phyloP scores from a whole-genome alignment of 75 land plant genomes.

The Picea sitchensis region DNA sequence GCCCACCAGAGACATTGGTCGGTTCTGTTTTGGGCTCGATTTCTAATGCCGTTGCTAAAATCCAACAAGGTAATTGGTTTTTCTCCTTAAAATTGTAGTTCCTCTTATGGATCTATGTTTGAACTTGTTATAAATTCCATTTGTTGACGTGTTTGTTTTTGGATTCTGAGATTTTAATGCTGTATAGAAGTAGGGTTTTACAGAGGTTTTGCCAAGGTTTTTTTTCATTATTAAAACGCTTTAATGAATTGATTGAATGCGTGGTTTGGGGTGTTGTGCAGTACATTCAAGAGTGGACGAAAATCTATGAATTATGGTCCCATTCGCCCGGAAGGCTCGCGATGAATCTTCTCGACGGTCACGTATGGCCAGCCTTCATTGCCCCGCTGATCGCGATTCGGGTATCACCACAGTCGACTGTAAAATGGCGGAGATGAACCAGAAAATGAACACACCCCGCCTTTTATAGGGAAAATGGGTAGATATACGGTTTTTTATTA shows the following conservation, averaged over 20 bases:
- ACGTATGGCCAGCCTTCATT: too few species aligned
- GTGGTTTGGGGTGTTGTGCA: not conserved
- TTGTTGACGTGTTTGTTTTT: not conserved
- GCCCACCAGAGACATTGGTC: not conserved
- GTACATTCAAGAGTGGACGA: slow-evolving; percentile 18
- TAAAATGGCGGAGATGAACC: too few species aligned
- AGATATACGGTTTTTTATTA: slow-evolving; percentile 6
- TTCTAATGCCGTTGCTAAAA: not conserved
- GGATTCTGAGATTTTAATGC: not conserved
- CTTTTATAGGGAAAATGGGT: not conserved
- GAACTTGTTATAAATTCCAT: not conserved
- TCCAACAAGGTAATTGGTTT: not conserved
- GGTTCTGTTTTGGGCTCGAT: not conserved
- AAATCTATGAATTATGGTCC: too few species aligned
- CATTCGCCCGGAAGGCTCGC: too few species aligned
- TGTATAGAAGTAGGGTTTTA: too few species aligned
- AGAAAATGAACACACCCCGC: too few species aligned
- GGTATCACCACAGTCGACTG: too few species aligned
- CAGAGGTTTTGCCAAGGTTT: not conserved
- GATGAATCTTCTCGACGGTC: too few species aligned
- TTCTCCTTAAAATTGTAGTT: not conserved
- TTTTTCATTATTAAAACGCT: not conserved
- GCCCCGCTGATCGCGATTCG: too few species aligned
- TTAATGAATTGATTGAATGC: not conserved
- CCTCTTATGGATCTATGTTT: not conserved